Evolutionary conservation across 352 stramenopile genomes (phyloP).

Genomic region (Plasmopara halstedii): DNA sequence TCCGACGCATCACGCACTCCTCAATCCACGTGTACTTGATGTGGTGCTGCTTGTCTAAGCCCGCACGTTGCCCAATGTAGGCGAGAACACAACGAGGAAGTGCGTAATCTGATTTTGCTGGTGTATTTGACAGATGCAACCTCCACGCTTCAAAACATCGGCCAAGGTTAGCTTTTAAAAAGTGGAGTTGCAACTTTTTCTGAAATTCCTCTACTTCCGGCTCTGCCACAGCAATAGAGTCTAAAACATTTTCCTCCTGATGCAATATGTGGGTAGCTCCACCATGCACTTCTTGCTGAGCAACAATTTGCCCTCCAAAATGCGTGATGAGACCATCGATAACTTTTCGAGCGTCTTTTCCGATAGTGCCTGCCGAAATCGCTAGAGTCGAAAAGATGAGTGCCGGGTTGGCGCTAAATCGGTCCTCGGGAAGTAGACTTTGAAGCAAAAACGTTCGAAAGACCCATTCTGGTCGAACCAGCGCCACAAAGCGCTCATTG

Average conservation of each 20-base stretch:
- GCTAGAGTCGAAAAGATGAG: slow-evolving; percentile 75
- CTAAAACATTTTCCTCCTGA: slow-evolving; percentile 32
- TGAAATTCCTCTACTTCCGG: slow-evolving; percentile 28
- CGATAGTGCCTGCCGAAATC: slow-evolving; percentile 61
- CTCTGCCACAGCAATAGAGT: neutral
- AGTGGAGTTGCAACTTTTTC: slow-evolving; percentile 37
- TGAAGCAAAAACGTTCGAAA: slow-evolving; percentile 68
- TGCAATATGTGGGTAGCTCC: slow-evolving; percentile 71
- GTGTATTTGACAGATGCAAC: slow-evolving; percentile 27
- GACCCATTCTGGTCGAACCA: slow-evolving; percentile 76
- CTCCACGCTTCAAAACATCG: slow-evolving; percentile 36
- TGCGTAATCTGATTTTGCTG: slow-evolving; percentile 19
- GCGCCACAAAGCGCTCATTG: slow-evolving; percentile 59
- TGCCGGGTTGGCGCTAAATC: slow-evolving; percentile 67
- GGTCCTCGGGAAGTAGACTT: slow-evolving; percentile 48
- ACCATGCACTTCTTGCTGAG: slow-evolving; percentile 31
- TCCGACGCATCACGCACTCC: slow-evolving; percentile 57
- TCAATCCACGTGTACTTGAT: slow-evolving; percentile 81
- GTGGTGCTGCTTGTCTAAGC: slow-evolving; percentile 46
- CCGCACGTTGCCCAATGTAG: slow-evolving; percentile 40
- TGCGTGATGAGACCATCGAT: slow-evolving; percentile 72
- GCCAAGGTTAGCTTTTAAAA: slow-evolving; percentile 35
- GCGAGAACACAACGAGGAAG: slow-evolving; percentile 53
- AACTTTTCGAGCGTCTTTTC: slow-evolving; percentile 74
- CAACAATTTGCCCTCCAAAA: slow-evolving; percentile 72